Evolutionary conservation across 2,329 filamentous ascomycete species (phyloP), one percentile per base, ranked within the genome.

Genomic region (Microsporum audouinii): DNA sequence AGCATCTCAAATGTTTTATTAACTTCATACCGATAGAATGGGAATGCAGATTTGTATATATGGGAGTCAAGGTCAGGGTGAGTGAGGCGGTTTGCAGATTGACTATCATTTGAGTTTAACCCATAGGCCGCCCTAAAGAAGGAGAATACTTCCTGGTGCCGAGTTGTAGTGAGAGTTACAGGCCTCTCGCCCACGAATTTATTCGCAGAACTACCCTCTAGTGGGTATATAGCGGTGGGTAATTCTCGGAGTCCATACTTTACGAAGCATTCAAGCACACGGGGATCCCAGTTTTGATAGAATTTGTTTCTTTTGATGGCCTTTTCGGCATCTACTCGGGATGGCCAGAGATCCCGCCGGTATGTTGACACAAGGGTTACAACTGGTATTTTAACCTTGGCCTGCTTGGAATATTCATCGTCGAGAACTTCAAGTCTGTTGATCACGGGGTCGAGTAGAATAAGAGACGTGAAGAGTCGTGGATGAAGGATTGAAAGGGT

Each of bases 401-500:
- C 63, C 38, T 67, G 68, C n/a, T 65, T 60, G 12, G 62, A 56
- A 36, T 75, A 2, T 84, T 83, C 0, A 78, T 77, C n/a, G 71
- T 68, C 29, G 70, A 7, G 68, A 68, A 31, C 71, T 73, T 62
- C 69, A 34, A 71, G 69, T 5, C 72, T 69, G 58, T 83, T 80
- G 66, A 96, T 86, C 63, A 94, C 88, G 0, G 91, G 90, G 70
- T 96, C 91, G n/a, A 96, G 77, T 36, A 95, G 81, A 51, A 95
- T 78, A 5, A 96, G 74, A 5, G 84, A 82, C 64, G 85, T 82
- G 65, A 96, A 80, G 23, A 96, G 83, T 5, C 91, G 87, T 1
- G 92, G 91, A 73, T 96, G 88, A 66, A 90, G 81, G 8, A 92
- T 77, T 3, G 88, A 78, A 14, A 92, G 78, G 66, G 89, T 85